Evolutionary conservation across 1,284 basidiomycete genomes (phyloP), one percentile per base, ranked within the genome.

Genomic region (Boletus semigastroideus): DNA sequence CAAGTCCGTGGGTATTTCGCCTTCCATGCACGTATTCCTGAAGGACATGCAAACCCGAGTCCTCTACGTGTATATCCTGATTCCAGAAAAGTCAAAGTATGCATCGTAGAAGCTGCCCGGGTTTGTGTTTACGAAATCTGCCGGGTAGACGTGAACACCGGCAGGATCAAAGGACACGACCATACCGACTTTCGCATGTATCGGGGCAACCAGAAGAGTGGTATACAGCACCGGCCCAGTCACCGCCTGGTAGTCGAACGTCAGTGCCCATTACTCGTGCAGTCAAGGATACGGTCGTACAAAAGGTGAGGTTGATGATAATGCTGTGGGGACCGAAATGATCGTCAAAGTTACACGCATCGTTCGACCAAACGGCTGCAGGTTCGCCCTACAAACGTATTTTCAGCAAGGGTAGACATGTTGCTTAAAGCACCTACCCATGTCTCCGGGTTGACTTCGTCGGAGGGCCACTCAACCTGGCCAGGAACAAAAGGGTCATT

Each of bases 51-150:
- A 38, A 28, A 38, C 17, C 43, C 13, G n/a, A 25, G 20, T 39
- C 22, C 43, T 9, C 44, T 64, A 68, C 8, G 46, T 48, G 54
- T 82, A 83, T 39, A 83, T 69, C 38, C 74, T 72, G 41, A 83
- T 60, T 12, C 73, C 69, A 44, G 74, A 74, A 61, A 83, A 69
- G 36, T 79, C 75, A 69, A 79, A 83, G 68, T 78, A 83, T 2
- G 81, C 78, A 41, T 79, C 67, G 14, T 45, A 51, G 63, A 82
- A 82, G 12, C 72, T 75, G 1, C 55, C 49, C 1, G 81, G 80
- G 56, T 78, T 75, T 28, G 30, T 25, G 44, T 65, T 38, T 8
- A 62, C 63, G 28, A 45, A 63, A 7, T 65, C 74, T 73, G 49
- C 19, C 27, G 4, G 8, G 20, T 31, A 50, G 25, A 30, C 17